These are phyloP conservation scores for Xylariaceae sp. DNA, from an alignment of 2,329 filamentous ascomycete genomes.

Conservation along the genomic window DNA sequence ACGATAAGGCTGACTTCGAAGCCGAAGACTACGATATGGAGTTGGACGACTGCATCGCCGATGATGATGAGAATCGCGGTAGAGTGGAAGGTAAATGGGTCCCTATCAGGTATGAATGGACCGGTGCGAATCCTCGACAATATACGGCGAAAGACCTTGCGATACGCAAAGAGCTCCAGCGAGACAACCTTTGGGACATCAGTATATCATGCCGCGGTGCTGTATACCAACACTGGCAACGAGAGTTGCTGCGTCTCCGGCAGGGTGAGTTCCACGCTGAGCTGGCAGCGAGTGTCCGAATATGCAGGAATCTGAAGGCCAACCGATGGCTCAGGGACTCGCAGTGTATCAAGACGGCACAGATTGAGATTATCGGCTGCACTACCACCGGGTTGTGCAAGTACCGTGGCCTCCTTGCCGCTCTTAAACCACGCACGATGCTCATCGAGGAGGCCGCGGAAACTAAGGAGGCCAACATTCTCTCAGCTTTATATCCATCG, in stretches of 20 bases:
- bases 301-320: constrained; percentile 51
- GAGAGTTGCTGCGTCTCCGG: constrained; percentile 47
- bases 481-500: constrained; percentile 47
- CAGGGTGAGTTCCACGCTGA: constrained; percentile 45
- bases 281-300: constrained; percentile 46
- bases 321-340: constrained; percentile 57
- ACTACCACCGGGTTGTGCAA: constrained; percentile 81
- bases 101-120: constrained; percentile 40
- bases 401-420: constrained; percentile 66
- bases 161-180: constrained; percentile 37
- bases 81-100: constrained; percentile 45
- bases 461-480: constrained; percentile 60
- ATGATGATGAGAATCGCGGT: constrained; percentile 35
- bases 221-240: constrained; percentile 63
- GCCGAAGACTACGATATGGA: constrained; percentile 47
- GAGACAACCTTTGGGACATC: constrained; percentile 58
- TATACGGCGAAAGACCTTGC: constrained; percentile 26
- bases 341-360: constrained; percentile 35
- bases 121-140: constrained; percentile 30
- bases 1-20: constrained; percentile 56
- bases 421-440: constrained; percentile 62
- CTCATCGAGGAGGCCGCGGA: constrained; percentile 80
- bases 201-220: constrained; percentile 51
- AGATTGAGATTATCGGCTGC: constrained; percentile 54
- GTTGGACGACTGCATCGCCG: constrained; percentile 35